Base-by-base conservation (phyloP, 352 stramenopile species). In the Globisporangium takayamanum region DNA sequence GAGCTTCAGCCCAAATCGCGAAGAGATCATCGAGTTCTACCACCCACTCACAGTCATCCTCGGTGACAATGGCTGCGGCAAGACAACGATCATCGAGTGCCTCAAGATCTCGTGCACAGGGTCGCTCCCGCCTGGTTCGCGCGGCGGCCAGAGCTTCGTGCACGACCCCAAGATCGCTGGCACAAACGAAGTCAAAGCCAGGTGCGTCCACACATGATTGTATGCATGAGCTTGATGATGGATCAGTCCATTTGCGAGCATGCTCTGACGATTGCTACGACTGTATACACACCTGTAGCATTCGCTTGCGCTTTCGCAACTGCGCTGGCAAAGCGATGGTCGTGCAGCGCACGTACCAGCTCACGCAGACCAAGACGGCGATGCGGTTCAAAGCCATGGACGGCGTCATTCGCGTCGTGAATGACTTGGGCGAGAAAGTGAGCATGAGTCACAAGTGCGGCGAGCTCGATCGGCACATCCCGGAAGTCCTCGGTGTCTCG, bases 61-160 rank as follows among this genome's bases (percentile, higher is more conserved):
- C 12, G 95, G 95, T 25, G 79, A 95, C 63, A 99, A 98, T 73
- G 95, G 95, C 54, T 98, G 89, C 63, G 97, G 95, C n/a, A 99
- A 99, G 86, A 99, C 98, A 1, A 99, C 98, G 16, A 98, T 99
- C 55, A 99, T 99, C 73, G 98, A 99, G 84, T 98, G 95, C 68
- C 88, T 99, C 37, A 99, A 99, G 74, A 96, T 98, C 51, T 89
- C 93, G 30, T 95, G 90, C 52, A 99, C 97, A 5, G 98, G 97
- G 20, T 77, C 82, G 11, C 63, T 99, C 0, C 97, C 98, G 5
- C 97, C 96, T 0, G 95, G 95, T 1, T 70, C 84, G 11, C 74
- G 74, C 42, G 87, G 65, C 69, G 97, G 79, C 42, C 97, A 97
- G 66, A 92, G 78, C 58, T 98, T 99, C 69, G 78, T 99, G 30